Conservation (phyloP, 306 rosid genomes). For the apple (Malus domestica) region ASM211411v1 NC_041789.1:22106001-22106500, state of each 20-base stretch:
- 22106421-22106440: constrained; percentile 63
- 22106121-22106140: constrained; percentile 67
- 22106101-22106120: constrained; percentile 55
- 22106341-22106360: constrained; percentile 77
- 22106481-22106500: constrained; percentile 74
- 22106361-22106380: constrained; percentile 74
- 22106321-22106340: constrained; percentile 79
- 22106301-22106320: constrained; percentile 87
- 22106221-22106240: constrained; percentile 54
- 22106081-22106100: constrained; percentile 72
- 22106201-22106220: constrained; percentile 51
- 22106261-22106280: constrained; percentile 83
- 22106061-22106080: constrained; percentile 67
- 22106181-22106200: constrained; percentile 58
- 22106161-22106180: constrained; percentile 76
- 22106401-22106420: constrained; percentile 78
- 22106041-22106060: constrained; percentile 72
- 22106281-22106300: constrained; percentile 84
- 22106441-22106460: constrained; percentile 85
- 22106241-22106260: constrained; percentile 77
- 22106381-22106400: constrained; percentile 72
- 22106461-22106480: constrained; percentile 50
- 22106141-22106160: constrained; percentile 69
- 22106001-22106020: constrained; percentile 69
- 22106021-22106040: constrained; percentile 61